These are phyloP conservation scores for Phtheirospermum japonicum DNA, from an alignment of 257 asterid species.

Conservation along the genomic window DNA sequence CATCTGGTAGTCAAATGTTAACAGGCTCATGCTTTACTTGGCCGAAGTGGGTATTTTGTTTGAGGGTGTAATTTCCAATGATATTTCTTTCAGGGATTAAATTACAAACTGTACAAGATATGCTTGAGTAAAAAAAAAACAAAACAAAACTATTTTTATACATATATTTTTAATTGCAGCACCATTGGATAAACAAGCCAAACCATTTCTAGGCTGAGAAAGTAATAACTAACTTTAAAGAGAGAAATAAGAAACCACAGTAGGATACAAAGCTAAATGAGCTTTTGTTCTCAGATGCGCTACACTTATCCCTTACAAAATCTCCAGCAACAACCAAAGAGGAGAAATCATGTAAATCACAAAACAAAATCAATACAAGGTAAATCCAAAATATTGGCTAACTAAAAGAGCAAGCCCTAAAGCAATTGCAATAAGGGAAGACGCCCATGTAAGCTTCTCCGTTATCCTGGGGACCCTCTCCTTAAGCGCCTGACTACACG, in stretches of 20 bases:
- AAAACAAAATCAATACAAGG: slow-evolving; percentile 49
- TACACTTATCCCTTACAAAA: slow-evolving; percentile 24
- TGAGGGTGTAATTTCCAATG: background rate
- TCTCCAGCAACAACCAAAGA: slow-evolving; percentile 23
- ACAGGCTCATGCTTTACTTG: too few relatives aligned
- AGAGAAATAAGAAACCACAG: background rate
- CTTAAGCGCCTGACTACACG: slow-evolving; percentile 86
- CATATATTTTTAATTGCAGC: too few relatives aligned
- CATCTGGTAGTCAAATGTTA: background rate
- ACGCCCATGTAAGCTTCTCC: slow-evolving; percentile 95
- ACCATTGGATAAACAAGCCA: too few relatives aligned
- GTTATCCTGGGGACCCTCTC: slow-evolving; percentile 85
- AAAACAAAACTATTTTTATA: too few relatives aligned
- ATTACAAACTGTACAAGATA: background rate
- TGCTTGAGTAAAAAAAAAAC: background rate
- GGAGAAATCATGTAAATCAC: slow-evolving; percentile 6
- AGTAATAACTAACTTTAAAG: too few relatives aligned
- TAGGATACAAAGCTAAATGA: background rate
- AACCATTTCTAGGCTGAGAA: too few relatives aligned
- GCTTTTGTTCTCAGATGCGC: slow-evolving; percentile 16
- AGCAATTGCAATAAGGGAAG: slow-evolving; percentile 80
- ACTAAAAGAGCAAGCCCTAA: slow-evolving; percentile 72
- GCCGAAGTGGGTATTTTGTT: too few relatives aligned
- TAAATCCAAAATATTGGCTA: slow-evolving; percentile 81
- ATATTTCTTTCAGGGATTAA: background rate